Conservation (phyloP, 108 stramenopile genomes). For the Fragilaria crotonensis region DNA sequence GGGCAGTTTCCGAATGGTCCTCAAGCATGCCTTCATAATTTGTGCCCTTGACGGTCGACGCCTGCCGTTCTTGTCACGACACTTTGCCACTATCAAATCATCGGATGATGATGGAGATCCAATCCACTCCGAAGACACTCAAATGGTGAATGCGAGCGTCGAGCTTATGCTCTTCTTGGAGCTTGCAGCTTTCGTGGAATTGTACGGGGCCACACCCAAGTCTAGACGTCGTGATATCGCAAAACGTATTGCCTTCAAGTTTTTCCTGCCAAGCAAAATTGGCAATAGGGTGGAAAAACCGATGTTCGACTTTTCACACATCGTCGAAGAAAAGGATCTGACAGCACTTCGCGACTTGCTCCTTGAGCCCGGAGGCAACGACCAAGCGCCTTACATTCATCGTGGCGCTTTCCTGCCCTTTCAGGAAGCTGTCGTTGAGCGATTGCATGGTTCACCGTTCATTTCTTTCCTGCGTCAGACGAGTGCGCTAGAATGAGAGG, state of each 20-base stretch:
- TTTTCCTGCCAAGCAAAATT: conserved; percentile 38
- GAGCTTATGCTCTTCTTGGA: conserved; percentile 69
- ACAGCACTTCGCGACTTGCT: conserved; percentile 6
- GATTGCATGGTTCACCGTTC: conserved; percentile 43
- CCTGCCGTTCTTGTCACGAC: conserved; percentile 54
- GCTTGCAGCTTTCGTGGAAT: conserved; percentile 45
- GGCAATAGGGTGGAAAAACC: conserved; percentile 33
- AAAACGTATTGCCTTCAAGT: conserved; percentile 39
- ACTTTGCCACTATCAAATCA: conserved; percentile 19
- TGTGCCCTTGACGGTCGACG: conserved; percentile 63
- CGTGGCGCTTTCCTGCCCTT: conserved; percentile 54
- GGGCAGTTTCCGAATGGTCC: conserved; percentile 33
- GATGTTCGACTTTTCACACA: conserved; percentile 50
- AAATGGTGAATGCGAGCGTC: conserved; percentile 31
- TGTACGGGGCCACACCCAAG: conserved; percentile 32
- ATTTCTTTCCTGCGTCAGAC: conserved; percentile 59
- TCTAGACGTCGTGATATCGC: conserved; percentile 32
- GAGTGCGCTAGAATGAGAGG: conserved; percentile 82
- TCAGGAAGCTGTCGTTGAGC: conserved; percentile 41
- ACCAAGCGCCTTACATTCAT: conserved; percentile 13
- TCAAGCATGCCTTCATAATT: conserved; percentile 48
- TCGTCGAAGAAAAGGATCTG: conserved; percentile 36
- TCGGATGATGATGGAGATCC: conserved; percentile 9
- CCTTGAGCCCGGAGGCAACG: conserved; percentile 44
- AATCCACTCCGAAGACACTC: conserved; percentile 16